phyloP scores from a whole-genome alignment of 2,329 filamentous ascomycete genomes.

The Talaromyces rugulosus region DNA sequence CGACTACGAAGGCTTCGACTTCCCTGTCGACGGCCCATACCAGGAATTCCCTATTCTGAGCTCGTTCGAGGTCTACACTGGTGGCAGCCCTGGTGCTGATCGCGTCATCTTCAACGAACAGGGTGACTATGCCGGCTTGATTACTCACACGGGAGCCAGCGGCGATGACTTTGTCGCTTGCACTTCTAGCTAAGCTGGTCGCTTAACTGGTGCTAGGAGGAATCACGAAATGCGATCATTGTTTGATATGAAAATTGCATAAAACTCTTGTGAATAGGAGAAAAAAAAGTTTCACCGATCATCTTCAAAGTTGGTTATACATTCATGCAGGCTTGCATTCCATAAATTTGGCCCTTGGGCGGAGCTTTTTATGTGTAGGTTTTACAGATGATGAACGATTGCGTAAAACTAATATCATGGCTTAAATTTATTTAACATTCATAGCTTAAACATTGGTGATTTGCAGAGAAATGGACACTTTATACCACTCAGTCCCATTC shows the following conservation, averaged over 20 bases:
- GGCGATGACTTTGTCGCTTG: constrained; percentile 68
- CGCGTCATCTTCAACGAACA: constrained; percentile 60
- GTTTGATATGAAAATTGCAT: not conserved
- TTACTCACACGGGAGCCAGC: constrained; percentile 65
- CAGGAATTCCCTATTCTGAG: constrained; percentile 60
- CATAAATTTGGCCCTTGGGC: too few relatives aligned
- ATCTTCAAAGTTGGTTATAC: too few relatives aligned
- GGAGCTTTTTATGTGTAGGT: too few relatives aligned
- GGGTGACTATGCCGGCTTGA: constrained; percentile 57
- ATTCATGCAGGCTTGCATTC: too few relatives aligned
- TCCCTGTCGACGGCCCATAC: constrained; percentile 55
- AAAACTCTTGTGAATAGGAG: not conserved
- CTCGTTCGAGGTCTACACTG: constrained; percentile 48
- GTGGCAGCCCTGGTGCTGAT: constrained; percentile 62
- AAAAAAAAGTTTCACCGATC: not conserved
- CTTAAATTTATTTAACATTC: too few relatives aligned
- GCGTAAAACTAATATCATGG: too few relatives aligned
- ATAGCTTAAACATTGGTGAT: too few relatives aligned
- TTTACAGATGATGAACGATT: too few relatives aligned
- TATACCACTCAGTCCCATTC: too few relatives aligned
- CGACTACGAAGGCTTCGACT: constrained; percentile 60
- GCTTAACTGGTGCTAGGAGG: not conserved
- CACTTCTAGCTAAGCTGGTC: not conserved
- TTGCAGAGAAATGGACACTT: too few relatives aligned
- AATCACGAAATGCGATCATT: not conserved